A percentile compares a stretch with the other conserved stretches of the same genome.
Evolutionary conservation across 805 yeast genomes (phyloP).

Genomic region (Hanseniaspora mollemarum): DNA sequence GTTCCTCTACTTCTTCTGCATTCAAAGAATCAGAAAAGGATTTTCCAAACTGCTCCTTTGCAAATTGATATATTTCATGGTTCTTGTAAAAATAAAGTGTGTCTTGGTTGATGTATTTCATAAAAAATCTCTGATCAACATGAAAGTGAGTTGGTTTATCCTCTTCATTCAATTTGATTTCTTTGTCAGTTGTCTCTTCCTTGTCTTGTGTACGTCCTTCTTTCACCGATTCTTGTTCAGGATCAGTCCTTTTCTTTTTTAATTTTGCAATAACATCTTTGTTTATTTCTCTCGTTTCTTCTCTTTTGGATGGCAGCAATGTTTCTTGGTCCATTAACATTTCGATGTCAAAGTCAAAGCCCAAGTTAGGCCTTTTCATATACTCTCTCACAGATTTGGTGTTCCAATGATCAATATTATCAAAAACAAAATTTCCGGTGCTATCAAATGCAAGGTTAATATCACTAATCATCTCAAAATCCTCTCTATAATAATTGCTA

Average conservation of each 20-base stretch:
- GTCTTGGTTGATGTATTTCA: background rate
- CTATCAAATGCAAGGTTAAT: background rate
- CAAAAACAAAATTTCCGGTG: background rate
- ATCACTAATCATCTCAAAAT: conserved; percentile 6
- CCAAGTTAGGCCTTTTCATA: background rate
- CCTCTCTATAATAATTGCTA: conserved; percentile 2
- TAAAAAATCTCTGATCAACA: conserved; percentile 10
- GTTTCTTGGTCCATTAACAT: background rate
- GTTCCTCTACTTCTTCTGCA: background rate
- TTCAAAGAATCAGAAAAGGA: background rate
- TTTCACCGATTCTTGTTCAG: no score
- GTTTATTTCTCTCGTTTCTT: background rate
- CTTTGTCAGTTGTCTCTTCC: background rate
- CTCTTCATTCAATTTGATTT: background rate
- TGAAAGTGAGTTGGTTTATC: background rate
- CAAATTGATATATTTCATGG: conserved; percentile 1
- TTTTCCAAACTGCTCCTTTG: background rate
- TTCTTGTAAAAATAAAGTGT: background rate
- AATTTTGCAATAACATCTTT: background rate
- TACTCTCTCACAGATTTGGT: background rate
- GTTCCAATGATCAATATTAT: conserved; percentile 2
- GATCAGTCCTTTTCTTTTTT: background rate
- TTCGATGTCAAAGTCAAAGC: background rate
- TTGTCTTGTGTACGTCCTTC: background rate
- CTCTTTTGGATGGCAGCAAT: background rate